phyloP scores from a whole-genome alignment of 805 yeast genomes.

The Hanseniaspora singularis region DNA sequence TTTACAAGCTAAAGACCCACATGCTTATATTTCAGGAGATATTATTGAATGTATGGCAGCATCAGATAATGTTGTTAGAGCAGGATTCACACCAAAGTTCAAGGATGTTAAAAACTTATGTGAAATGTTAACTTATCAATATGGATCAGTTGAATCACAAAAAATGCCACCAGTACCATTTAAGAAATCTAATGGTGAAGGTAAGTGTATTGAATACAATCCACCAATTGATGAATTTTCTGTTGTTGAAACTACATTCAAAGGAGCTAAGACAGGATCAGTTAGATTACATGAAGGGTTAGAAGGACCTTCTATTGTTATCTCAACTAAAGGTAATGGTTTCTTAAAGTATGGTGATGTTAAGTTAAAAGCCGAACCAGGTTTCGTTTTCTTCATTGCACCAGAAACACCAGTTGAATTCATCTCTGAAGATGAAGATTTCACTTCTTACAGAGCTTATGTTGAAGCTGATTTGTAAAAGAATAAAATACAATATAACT shows the following conservation, averaged over 20 bases:
- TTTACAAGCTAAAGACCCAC: slow-evolving; percentile 93
- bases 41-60: slow-evolving; percentile 99
- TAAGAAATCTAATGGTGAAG: slow-evolving; percentile 51
- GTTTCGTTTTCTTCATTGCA: slow-evolving; percentile 75
- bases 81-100: slow-evolving; percentile 98
- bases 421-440: slow-evolving; percentile 38
- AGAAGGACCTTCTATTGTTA: slow-evolving; percentile 78
- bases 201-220: slow-evolving; percentile 58
- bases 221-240: slow-evolving; percentile 97
- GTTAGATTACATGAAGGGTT: slow-evolving; percentile 48
- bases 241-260: slow-evolving; percentile 71
- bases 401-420: slow-evolving; percentile 60
- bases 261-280: slow-evolving; percentile 33
- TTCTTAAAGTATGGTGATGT: slow-evolving; percentile 34
- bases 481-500: background rate
- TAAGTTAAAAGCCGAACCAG: slow-evolving; percentile 45
- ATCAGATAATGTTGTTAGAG: slow-evolving; percentile 93
- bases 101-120: slow-evolving; percentile 89
- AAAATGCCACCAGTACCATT: slow-evolving; percentile 56
- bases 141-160: slow-evolving; percentile 84
- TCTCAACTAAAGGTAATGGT: slow-evolving; percentile 76
- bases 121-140: slow-evolving; percentile 77
- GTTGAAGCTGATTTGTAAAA: slow-evolving; percentile 44
- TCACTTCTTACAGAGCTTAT: slow-evolving; percentile 83
- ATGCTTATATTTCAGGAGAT: slow-evolving; percentile 94